These are phyloP conservation scores for Xerocomus brunneocitrinus DNA, from an alignment of 768 basidiomycete genomes.

Conservation along the genomic window DNA sequence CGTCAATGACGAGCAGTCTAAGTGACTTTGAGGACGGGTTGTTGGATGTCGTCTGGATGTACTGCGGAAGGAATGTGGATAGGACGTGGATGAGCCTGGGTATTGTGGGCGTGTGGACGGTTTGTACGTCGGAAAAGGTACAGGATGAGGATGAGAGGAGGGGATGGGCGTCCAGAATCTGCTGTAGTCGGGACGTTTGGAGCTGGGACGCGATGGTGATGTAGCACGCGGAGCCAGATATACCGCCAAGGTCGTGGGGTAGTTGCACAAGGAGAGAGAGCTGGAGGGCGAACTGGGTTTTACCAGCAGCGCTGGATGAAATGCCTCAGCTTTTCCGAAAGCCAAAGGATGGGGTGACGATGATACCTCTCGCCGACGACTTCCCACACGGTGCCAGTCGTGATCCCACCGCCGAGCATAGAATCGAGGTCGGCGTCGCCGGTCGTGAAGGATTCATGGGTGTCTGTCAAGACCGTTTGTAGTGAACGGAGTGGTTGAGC, in stretches of 20 bases:
- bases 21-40: constrained; percentile 48
- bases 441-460: constrained; percentile 56
- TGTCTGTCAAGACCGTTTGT: constrained; percentile 33
- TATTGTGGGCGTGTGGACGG: constrained; percentile 52
- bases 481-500: constrained; percentile 39
- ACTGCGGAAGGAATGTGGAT: constrained; percentile 47
- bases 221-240: constrained; percentile 69
- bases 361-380: constrained; percentile 81
- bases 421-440: constrained; percentile 69
- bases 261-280: constrained; percentile 77
- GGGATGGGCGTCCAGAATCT: constrained; percentile 55
- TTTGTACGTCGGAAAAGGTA: constrained; percentile 56
- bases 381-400: constrained; percentile 81
- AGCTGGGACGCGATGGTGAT: constrained; percentile 69
- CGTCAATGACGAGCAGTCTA: constrained; percentile 81
- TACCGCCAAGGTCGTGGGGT: constrained; percentile 49
- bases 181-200: constrained; percentile 61
- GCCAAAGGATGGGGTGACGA: neutral
- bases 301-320: constrained; percentile 76
- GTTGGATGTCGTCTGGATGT: constrained; percentile 37
- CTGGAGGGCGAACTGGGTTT: constrained; percentile 89
- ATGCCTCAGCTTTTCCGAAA: constrained; percentile 3
- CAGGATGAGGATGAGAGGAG: constrained; percentile 41
- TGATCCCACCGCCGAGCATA: constrained; percentile 73
- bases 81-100: constrained; percentile 54